These are phyloP conservation scores for Atkinsonella texensis DNA, from an alignment of 2,329 filamentous ascomycete genomes.

Conservation along the genomic window DNA sequence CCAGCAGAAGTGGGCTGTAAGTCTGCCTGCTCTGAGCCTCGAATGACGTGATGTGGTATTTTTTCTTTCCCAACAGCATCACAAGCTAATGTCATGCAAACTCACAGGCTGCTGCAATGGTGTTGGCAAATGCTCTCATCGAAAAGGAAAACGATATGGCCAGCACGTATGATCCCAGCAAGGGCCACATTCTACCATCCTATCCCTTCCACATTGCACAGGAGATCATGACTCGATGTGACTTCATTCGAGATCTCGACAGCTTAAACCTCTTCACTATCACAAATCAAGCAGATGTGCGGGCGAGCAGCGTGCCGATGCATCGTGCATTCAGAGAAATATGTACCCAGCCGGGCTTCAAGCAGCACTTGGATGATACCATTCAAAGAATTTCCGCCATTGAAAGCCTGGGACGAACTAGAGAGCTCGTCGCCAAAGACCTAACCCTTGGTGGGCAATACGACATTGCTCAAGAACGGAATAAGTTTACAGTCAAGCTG, in stretches of 20 bases:
- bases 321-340: slow-evolving; percentile 82
- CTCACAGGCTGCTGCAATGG: slow-evolving; percentile 72
- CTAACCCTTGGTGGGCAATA: slow-evolving; percentile 78
- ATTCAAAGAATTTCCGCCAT: slow-evolving; percentile 82
- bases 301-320: slow-evolving; percentile 94
- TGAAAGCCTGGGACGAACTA: slow-evolving; percentile 84
- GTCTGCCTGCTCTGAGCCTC: neutral
- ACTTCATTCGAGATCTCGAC: slow-evolving; percentile 89
- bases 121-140: slow-evolving; percentile 83
- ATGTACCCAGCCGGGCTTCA: slow-evolving; percentile 64
- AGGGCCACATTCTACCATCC: slow-evolving; percentile 66
- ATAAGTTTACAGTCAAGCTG: slow-evolving; percentile 30
- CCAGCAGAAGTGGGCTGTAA: slow-evolving; percentile 86
- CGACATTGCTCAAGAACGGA: slow-evolving; percentile 37
- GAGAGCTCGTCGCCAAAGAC: slow-evolving; percentile 92
- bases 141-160: slow-evolving; percentile 59
- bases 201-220: slow-evolving; percentile 74
- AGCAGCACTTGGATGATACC: slow-evolving; percentile 70
- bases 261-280: slow-evolving; percentile 94
- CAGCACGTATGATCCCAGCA: slow-evolving; percentile 51
- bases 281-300: slow-evolving; percentile 72
- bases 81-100: neutral
- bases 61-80: neutral
- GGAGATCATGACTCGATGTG: slow-evolving; percentile 87
- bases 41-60: neutral